phyloP scores from a whole-genome alignment of 2,329 filamentous ascomycete species.

The Talaromyces rugulosus region DNA sequence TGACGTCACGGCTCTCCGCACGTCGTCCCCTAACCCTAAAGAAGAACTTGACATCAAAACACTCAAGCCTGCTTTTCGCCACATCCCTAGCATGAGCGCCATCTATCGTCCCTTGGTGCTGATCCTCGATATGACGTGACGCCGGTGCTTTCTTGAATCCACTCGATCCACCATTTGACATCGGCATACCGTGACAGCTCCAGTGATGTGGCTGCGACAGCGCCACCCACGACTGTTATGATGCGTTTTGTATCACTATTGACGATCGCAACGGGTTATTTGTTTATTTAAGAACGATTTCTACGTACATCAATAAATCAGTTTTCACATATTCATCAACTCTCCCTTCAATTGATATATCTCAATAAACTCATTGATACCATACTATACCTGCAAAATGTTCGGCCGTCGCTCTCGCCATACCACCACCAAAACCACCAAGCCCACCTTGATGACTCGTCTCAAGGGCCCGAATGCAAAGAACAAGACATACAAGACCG shows the following conservation, averaged over 20 bases:
- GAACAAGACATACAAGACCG: constrained; percentile 32
- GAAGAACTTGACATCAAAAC: not conserved
- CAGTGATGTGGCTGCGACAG: not conserved
- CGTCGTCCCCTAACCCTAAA: no score
- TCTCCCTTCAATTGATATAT: not conserved
- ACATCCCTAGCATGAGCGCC: not conserved
- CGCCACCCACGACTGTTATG: not conserved
- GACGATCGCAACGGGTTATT: not conserved
- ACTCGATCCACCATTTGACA: not conserved
- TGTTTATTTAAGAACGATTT: not conserved
- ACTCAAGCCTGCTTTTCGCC: not conserved
- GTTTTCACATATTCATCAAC: not conserved
- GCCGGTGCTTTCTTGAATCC: not conserved
- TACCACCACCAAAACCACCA: constrained; percentile 39
- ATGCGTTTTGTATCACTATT: not conserved
- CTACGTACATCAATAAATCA: no score
- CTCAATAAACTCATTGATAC: not conserved
- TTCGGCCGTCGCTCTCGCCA: constrained; percentile 11
- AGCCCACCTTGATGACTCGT: constrained; percentile 53
- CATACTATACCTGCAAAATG: constrained; percentile 6
- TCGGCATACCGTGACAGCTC: not conserved
- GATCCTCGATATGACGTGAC: not conserved
- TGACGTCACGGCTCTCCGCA: not conserved
- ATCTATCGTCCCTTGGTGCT: not conserved
- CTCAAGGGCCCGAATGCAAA: constrained; percentile 41